phyloP scores from a whole-genome alignment of 1,284 basidiomycete species.

The Ceratobasidium sp. region DNA sequence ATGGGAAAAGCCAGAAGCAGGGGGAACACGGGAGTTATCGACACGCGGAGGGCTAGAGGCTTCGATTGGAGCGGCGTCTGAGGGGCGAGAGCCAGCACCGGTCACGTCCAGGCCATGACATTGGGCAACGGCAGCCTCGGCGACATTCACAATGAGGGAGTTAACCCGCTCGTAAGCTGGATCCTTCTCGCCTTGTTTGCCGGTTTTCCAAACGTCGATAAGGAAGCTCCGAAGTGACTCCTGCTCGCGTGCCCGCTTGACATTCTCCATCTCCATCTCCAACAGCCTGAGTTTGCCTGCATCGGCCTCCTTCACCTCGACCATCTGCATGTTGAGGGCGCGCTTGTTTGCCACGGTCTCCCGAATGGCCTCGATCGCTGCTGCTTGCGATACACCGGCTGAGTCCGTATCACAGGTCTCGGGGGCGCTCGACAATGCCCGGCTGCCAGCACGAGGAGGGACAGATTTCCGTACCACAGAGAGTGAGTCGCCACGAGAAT shows the following conservation, averaged over 20 bases:
- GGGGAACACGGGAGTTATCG: too few species aligned
- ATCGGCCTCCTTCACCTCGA: not conserved
- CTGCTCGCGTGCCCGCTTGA: too few species aligned
- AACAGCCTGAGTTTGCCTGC: not conserved
- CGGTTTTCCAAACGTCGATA: too few species aligned
- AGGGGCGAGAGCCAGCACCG: too few species aligned
- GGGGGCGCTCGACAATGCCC: not conserved
- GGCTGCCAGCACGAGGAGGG: not conserved
- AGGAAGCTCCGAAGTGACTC: too few species aligned
- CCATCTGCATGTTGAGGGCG: not conserved
- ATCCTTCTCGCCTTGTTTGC: too few species aligned
- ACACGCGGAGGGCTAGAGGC: too few species aligned
- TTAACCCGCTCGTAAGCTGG: too few species aligned
- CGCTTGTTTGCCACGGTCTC: not conserved
- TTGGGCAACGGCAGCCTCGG: too few species aligned
- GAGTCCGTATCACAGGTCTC: not conserved
- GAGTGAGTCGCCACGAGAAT: not conserved
- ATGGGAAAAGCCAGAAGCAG: not conserved
- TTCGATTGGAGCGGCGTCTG: too few species aligned
- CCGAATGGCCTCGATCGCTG: not conserved
- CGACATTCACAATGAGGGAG: too few species aligned
- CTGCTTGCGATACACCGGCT: not conserved
- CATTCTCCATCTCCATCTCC: not conserved
- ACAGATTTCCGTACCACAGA: not conserved
- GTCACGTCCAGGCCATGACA: too few species aligned